phyloP scores from a whole-genome alignment of 805 yeast species.

The Pichia heedii region DNA sequence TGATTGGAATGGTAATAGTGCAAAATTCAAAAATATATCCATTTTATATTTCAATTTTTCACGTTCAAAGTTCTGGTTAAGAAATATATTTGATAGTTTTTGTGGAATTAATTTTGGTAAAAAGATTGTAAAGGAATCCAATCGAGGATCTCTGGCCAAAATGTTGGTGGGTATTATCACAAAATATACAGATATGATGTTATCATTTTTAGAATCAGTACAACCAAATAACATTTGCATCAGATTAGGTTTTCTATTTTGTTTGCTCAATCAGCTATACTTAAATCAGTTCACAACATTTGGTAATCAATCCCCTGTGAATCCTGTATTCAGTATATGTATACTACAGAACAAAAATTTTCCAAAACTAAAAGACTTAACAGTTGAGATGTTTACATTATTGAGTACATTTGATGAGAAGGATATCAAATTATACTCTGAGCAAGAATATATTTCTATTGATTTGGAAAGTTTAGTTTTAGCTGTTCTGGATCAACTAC shows the following conservation, averaged over 20 bases:
- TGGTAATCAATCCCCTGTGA: slow-evolving; percentile 23
- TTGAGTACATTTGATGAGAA: slow-evolving; percentile 17
- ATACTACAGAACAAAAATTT: slow-evolving; percentile 46
- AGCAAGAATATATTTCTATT: slow-evolving; percentile 19
- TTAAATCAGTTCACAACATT: slow-evolving; percentile 17
- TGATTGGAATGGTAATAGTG: slow-evolving; percentile 38
- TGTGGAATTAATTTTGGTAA: slow-evolving; percentile 27
- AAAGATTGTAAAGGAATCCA: slow-evolving; percentile 30
- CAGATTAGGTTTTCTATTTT: slow-evolving; percentile 18
- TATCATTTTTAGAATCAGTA: slow-evolving; percentile 13
- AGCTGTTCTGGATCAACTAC: slow-evolving; percentile 20
- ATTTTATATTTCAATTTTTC: slow-evolving; percentile 45
- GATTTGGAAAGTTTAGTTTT: slow-evolving; percentile 18
- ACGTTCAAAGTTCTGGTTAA: slow-evolving; percentile 36
- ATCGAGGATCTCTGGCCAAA: slow-evolving; percentile 18
- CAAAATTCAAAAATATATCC: slow-evolving; percentile 54
- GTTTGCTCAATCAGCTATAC: slow-evolving; percentile 20
- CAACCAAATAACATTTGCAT: slow-evolving; percentile 16
- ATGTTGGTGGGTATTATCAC: slow-evolving; percentile 20
- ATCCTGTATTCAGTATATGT: slow-evolving; percentile 36
- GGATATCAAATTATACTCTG: slow-evolving; percentile 13
- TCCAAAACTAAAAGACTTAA: slow-evolving; percentile 23
- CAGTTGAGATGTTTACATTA: slow-evolving; percentile 15
- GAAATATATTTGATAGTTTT: slow-evolving; percentile 25
- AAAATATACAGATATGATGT: slow-evolving; percentile 16